Conservation (phyloP, 2,329 filamentous ascomycete species). For the Penicillium sp. region DNA sequence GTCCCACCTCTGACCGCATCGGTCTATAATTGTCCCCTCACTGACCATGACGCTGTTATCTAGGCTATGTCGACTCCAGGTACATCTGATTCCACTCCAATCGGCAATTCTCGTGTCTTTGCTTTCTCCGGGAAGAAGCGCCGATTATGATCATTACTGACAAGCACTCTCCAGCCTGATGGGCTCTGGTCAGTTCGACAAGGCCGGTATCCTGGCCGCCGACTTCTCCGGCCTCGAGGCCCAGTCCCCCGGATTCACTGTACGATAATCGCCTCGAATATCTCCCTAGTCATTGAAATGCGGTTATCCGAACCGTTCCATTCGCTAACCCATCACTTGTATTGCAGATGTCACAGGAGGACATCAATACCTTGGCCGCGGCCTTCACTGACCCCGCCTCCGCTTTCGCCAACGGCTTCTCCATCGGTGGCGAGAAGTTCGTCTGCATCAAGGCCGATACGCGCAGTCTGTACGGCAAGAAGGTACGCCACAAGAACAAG, state of each 20-base stretch:
- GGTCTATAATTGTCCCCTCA: constrained; percentile 1
- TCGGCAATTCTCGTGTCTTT: constrained; percentile 3
- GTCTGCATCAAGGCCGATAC: constrained; percentile 72
- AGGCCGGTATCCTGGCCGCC: constrained; percentile 76
- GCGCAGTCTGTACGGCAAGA: constrained; percentile 76
- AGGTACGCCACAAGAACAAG: constrained; percentile 54
- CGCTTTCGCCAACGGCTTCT: constrained; percentile 60
- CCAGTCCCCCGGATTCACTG: constrained; percentile 63
- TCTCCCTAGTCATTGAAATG: neutral
- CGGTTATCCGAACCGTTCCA: neutral
- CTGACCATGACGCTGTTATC: constrained; percentile 16
- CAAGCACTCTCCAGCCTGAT: constrained; percentile 60
- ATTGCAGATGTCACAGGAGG: constrained; percentile 48
- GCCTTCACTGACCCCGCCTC: constrained; percentile 50
- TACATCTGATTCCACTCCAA: constrained; percentile 32
- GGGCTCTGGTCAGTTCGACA: constrained; percentile 71
- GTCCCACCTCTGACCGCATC: constrained; percentile 1
- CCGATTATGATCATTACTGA: constrained; percentile 11
- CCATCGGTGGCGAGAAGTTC: constrained; percentile 72
- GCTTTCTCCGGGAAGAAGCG: constrained; percentile 6
- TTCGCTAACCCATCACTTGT: neutral
- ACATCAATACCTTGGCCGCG: constrained; percentile 53
- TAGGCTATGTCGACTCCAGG: constrained; percentile 61
- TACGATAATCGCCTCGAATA: constrained; percentile 44
- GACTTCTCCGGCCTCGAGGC: constrained; percentile 82